Evolutionary conservation across 2,329 filamentous ascomycete species (phyloP), one percentile per base, ranked within the genome.

Genomic region (Claviceps quebecensis): DNA sequence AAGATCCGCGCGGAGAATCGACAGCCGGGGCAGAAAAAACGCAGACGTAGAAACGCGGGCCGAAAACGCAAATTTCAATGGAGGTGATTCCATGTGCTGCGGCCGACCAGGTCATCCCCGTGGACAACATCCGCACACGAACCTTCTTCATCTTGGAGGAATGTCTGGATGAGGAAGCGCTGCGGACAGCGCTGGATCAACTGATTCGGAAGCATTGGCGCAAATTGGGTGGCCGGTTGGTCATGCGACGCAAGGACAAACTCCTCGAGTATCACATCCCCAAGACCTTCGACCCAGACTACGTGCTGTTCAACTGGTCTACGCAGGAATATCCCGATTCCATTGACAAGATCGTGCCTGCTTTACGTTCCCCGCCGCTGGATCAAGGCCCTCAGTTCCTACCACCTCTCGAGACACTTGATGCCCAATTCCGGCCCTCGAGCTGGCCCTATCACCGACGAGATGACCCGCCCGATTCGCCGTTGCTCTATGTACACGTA

Each of bases 71-170:
- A 11, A 34, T 11, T 9, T 34, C 44, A 34, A 52, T 52, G 50
- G 50, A 52, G 2, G 45, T 52, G 16, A 48, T 52, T 44, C 45
- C 38, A 17, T 38, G 40, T n/a, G 22, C 50, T 29, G 26, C 22
- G 8, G n/a, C 11, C 13, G 50, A 52, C 19, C 50, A 26, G 38
- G 2, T 29, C 16, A 17, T 14, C 2, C 38, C 50, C 9, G 45
- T 41, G 11, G n/a, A 38, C 38, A 48, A 48, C 17, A 47, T 52
- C 9, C 50, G 50, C 26, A 52, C 50, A 8, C 45, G 45, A 7
- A 52, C 50, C 23, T 52, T 52, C 39, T 52, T 52, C 45, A 38
- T 52, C 29, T 45, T 52, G 19, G n/a, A 45, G 16, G 50, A 39
- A 11, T 43, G 36, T 17, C 39, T 52, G 7, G 50, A 52, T 29